Evolutionary conservation across 805 yeast genomes (phyloP).

Genomic region (Candida methanosorbosa): DNA sequence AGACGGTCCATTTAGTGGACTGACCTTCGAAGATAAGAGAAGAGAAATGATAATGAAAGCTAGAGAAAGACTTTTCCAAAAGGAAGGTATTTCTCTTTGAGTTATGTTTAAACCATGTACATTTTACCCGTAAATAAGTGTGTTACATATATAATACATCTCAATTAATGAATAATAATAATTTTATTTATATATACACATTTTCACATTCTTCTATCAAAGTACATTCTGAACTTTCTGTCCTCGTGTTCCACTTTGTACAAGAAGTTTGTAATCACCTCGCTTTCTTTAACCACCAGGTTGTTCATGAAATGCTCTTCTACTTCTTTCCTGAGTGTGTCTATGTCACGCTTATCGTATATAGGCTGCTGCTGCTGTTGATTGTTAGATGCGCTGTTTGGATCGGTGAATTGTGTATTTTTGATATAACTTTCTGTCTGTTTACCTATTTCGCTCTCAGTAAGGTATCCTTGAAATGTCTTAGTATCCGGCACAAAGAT

Average conservation of each 20-base stretch:
- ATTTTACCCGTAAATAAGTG: not conserved
- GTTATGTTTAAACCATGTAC: not conserved
- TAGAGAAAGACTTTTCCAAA: conserved; percentile 39
- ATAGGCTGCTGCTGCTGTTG: no score
- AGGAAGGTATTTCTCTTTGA: conserved; percentile 9
- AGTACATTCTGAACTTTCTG: conserved; percentile 30
- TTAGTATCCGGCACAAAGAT: conserved; percentile 48
- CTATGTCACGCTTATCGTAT: conserved; percentile 21
- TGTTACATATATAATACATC: not conserved
- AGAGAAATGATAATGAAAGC: conserved; percentile 55
- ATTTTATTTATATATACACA: not conserved
- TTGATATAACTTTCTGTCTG: conserved; percentile 38
- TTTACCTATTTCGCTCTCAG: conserved; percentile 67
- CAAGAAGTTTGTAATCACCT: conserved; percentile 78
- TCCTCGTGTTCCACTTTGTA: conserved; percentile 73
- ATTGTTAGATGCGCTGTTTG: not conserved
- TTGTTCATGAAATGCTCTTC: conserved; percentile 50
- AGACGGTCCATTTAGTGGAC: conserved; percentile 31
- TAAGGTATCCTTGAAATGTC: conserved; percentile 59
- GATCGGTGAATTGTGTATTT: conserved; percentile 11
- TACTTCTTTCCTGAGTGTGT: conserved; percentile 19
- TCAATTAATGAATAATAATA: not conserved
- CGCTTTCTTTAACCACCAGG: conserved; percentile 64
- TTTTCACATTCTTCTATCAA: conserved; percentile 16
- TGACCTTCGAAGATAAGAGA: conserved; percentile 36